Evolutionary conservation across 2,329 filamentous ascomycete species (phyloP).

Genomic region (Mollisia scopiformis): DNA sequence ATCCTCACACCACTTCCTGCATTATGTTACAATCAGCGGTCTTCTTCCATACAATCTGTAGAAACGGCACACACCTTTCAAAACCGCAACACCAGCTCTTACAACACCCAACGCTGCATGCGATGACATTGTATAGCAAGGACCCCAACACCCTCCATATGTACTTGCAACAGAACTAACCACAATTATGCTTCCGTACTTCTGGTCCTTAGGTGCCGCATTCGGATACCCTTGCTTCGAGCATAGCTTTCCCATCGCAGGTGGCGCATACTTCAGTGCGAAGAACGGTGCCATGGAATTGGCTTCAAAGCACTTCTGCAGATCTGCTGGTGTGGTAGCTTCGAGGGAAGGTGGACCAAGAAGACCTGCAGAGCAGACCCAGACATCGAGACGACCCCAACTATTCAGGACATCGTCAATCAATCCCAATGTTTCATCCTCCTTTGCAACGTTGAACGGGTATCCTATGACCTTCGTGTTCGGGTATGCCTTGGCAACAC

Average conservation of each 20-base stretch:
- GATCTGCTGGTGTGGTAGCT: constrained; percentile 56
- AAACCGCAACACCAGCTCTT: constrained; percentile 55
- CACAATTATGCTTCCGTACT: constrained; percentile 67
- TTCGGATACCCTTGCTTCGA: constrained; percentile 59
- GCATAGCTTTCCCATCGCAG: constrained; percentile 64
- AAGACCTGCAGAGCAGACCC: constrained; percentile 60
- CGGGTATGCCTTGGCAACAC: constrained; percentile 47
- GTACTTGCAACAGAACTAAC: constrained; percentile 59
- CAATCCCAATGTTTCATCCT: constrained; percentile 61
- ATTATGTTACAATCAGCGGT: background rate
- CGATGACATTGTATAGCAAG: constrained; percentile 61
- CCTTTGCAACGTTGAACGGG: constrained; percentile 59
- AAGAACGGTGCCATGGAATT: constrained; percentile 66
- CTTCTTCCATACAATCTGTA: background rate
- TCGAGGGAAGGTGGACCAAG: constrained; percentile 60
- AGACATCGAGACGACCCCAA: constrained; percentile 63
- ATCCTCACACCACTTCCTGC: constrained; percentile 57
- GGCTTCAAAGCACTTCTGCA: constrained; percentile 61
- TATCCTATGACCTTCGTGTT: constrained; percentile 65
- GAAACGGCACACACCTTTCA: constrained; percentile 46
- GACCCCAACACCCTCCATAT: constrained; percentile 61
- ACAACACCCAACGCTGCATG: constrained; percentile 66
- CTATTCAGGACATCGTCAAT: constrained; percentile 66
- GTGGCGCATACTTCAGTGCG: constrained; percentile 65
- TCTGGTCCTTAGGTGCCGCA: constrained; percentile 59